Evolutionary conservation across 768 basidiomycete genomes (phyloP).

Genomic region (Kwoniella dejecticola): DNA sequence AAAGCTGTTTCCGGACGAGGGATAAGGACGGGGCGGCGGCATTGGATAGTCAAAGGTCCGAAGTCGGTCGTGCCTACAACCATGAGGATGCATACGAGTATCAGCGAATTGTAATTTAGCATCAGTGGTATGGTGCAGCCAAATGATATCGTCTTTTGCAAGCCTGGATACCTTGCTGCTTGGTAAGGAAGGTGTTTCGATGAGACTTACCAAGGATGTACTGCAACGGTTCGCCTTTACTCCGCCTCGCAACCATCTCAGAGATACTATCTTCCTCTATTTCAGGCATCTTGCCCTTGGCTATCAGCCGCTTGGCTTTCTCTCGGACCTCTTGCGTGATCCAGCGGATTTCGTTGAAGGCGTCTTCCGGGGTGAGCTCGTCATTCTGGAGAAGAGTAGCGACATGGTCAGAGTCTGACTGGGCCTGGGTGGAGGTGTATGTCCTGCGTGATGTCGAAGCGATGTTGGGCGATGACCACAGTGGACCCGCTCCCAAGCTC

Average conservation of each 20-base stretch:
- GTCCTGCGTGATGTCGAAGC: background rate
- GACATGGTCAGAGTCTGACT: slow-evolving; percentile 7
- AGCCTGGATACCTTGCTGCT: no score
- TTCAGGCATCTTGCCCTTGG: slow-evolving; percentile 10
- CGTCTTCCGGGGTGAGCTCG: slow-evolving; percentile 41
- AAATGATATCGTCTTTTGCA: no score
- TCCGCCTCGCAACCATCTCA: slow-evolving; percentile 64
- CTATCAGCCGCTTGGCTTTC: slow-evolving; percentile 2
- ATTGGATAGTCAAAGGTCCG: slow-evolving; percentile 73
- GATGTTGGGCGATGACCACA: background rate
- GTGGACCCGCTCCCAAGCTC: no score
- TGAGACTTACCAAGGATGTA: slow-evolving; percentile 75
- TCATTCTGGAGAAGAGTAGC: slow-evolving; percentile 30
- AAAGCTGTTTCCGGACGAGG: slow-evolving; percentile 83
- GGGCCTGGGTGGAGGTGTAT: background rate
- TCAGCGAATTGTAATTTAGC: no score
- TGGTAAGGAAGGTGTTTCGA: no score
- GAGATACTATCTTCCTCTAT: slow-evolving; percentile 24
- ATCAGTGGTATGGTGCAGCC: no score
- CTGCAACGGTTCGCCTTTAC: slow-evolving; percentile 76
- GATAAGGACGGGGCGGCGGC: slow-evolving; percentile 80
- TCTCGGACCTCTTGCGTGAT: slow-evolving; percentile 56
- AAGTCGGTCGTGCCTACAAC: slow-evolving; percentile 59
- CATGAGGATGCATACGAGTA: no score
- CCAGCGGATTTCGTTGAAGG: slow-evolving; percentile 60